phyloP scores from a whole-genome alignment of 306 rosid genomes.

The Amphicarpaea edgeworthii region DNA sequence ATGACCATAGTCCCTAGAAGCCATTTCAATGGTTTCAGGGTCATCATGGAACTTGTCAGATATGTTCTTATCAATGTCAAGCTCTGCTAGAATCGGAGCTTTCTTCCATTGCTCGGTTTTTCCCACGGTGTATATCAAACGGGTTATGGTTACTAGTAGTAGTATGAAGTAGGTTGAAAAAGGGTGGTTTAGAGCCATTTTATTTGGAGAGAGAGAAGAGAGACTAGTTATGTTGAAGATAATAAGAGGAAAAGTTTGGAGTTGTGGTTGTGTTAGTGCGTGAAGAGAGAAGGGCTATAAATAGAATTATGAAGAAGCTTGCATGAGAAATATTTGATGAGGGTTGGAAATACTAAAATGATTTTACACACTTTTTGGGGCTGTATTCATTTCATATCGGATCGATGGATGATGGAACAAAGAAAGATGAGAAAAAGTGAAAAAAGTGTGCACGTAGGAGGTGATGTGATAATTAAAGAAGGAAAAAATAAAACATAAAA shows the following conservation, averaged over 20 bases:
- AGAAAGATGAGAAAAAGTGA: not conserved
- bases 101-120: slow-evolving; percentile 53
- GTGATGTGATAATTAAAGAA: slow-evolving; percentile 10
- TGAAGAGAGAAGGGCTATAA: slow-evolving; percentile 24
- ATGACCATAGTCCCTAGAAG: slow-evolving; percentile 74
- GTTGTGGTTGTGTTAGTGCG: slow-evolving; percentile 9
- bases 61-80: slow-evolving; percentile 3
- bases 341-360: not conserved
- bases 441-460: not conserved
- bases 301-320: slow-evolving; percentile 37
- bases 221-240: not conserved
- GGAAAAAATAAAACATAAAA: not conserved
- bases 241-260: not conserved
- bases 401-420: not conserved
- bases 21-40: slow-evolving; percentile 55
- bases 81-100: slow-evolving; percentile 35
- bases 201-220: not conserved
- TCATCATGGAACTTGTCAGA: slow-evolving; percentile 58
- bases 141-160: slow-evolving; percentile 49
- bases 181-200: slow-evolving; percentile 53
- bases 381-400: not conserved
- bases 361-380: not conserved
- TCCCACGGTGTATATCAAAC: slow-evolving; percentile 48
- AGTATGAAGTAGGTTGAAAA: slow-evolving; percentile 42
- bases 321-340: slow-evolving; percentile 43